Base-by-base conservation (phyloP, 2,329 filamentous ascomycete genomes). In the Exophiala dermatitidis region DNA sequence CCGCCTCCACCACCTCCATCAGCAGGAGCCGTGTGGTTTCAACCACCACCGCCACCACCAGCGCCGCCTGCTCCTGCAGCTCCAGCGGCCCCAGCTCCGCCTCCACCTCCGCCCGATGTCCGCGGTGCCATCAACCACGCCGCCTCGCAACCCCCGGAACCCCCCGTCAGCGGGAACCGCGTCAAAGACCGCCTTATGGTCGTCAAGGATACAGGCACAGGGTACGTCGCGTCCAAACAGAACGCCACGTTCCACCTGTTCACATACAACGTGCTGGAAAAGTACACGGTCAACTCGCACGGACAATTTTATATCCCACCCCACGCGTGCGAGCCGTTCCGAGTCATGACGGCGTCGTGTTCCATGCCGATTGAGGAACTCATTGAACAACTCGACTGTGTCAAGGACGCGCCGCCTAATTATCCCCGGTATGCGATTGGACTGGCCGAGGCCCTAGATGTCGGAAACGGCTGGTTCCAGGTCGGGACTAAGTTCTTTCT, bases 391-490 rank as follows among this genome's bases (percentile, higher is more conserved):
- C 77, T 84, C 34, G 82, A 82, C 0, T 80, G 79, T 38, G 68
- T 64, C 4, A 82, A 83, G 59, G 64, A 53, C 6, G 53, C 52
- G 6, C 48, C 51, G 4, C 19, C 51, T 0, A 36, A 26, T 3
- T 54, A 48, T 40, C 51, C 51, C 5, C 57, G 51, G n/a, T 48
- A 58, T 0, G 62, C 74, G 0, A 74, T 74, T 62, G 79, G 78
- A 64, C 83, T 86, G 61, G 71, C 70, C 53, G 73, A 84, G 58
- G 77, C 74, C 44, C 69, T 83, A 3, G 69, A 77, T 30, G 71
- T 76, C 36, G 77, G 75, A 2, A 79, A 76, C 28, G 82, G 81
- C 0, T 71, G 68, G 31, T 87, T 83, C 81, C 77, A 79, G 60
- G 77, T 75, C 57, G 81, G 81, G 0, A 62, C 79, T 42, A 72